Evolutionary conservation across 345 rosid genomes (phyloP).

Genomic region (Brassica carinata): DNA sequence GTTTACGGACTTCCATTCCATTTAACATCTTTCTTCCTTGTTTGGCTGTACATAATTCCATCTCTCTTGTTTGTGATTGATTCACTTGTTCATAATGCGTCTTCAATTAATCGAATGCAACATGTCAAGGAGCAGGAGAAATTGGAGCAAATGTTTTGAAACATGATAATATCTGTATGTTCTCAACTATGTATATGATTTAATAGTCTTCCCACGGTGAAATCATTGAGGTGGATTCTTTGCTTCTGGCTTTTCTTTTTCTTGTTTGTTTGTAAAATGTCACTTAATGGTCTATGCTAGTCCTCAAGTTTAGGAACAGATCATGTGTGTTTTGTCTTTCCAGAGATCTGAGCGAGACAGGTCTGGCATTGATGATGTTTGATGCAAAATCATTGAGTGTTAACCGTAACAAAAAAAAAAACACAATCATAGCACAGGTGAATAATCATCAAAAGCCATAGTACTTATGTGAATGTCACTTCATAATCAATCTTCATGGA

Average conservation of each 20-base stretch:
- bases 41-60: background rate
- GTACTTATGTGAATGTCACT: constrained; percentile 34
- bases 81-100: background rate
- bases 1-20: background rate
- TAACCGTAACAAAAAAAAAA: constrained; percentile 1
- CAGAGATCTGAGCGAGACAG: constrained; percentile 15
- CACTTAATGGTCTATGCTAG: background rate
- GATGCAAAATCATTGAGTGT: constrained; percentile 26
- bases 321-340: constrained; percentile 17
- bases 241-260: background rate
- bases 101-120: background rate
- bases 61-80: background rate
- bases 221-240: background rate
- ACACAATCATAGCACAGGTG: constrained; percentile 20
- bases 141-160: constrained; percentile 23
- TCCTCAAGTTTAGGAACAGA: background rate
- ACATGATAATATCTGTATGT: background rate
- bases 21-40: background rate
- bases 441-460: constrained; percentile 22
- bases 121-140: constrained; percentile 14
- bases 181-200: background rate
- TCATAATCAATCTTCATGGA: constrained; percentile 38
- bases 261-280: background rate
- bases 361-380: constrained; percentile 25
- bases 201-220: background rate